Base-by-base conservation (phyloP, 1,139 yeast species). In the Diutina rugosa region DNA sequence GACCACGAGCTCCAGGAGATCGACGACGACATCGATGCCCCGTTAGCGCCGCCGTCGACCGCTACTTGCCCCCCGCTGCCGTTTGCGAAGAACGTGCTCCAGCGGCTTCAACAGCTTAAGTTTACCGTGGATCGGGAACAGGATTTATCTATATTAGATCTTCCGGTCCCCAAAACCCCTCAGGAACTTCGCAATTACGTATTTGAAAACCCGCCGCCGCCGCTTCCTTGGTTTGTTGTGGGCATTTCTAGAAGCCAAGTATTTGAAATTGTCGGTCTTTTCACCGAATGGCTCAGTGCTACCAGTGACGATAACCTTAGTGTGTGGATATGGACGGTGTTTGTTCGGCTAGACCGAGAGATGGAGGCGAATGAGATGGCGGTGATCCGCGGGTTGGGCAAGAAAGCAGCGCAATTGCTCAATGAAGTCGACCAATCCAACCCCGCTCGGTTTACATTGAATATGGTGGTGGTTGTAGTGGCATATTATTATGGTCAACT, bases 271-370 rank as follows among this genome's bases (percentile, higher is more conserved):
- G 21, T 49, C 5, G 21, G 9, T 10, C 14, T 32, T 4, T 49
- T 49, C 7, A 49, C 53, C 29, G n/a, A 49, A 32, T 49, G 53
- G 53, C 21, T 49, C 18, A 29, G 53, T 16, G 16, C 44, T 16
- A n/a, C 53, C 7, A 49, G 41, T 32, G 53, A 49, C 21, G 53
- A 30, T 10, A 30, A 16, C 4, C 28, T 49, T 9, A 49, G 53
- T 32, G 6, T 30, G 21, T 49, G 53, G 53, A 49, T 49, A 8
- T 49, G 53, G 53, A 49, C 53, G 53, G 44, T 49, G 8, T 49
- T 49, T 49, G 44, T 49, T 1, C 53, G 53, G 21, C 14, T 49
- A n/a, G 53, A 49, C 35, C 41, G 53, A 12, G 53, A 49, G 32
- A 49, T 49, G 53, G 53, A 49, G 6, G 53, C 53, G 6, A 49